A percentile compares a stretch with the other conserved stretches of the same genome.
Conservation (phyloP, 345 rosid genomes). For the Bruguiera gymnorhiza region DNA sequence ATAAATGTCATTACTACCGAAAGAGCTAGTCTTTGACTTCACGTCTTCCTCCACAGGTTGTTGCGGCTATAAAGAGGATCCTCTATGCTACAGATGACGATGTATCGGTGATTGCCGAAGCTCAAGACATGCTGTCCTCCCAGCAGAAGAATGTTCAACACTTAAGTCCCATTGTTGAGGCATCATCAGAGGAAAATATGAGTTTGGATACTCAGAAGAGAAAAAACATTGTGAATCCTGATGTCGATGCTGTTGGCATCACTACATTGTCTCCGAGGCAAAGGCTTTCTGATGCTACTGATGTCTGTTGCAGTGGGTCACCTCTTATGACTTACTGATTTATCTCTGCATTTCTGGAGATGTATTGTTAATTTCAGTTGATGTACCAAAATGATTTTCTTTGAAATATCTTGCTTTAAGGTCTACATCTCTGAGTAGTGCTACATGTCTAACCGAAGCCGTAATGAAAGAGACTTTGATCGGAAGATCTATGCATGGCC, state of each 20-base stretch:
- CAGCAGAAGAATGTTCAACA: conserved; percentile 37
- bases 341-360: background rate
- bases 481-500: background rate
- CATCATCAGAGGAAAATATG: conserved; percentile 56
- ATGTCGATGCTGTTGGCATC: conserved; percentile 69
- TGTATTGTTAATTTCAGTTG: background rate
- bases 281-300: conserved; percentile 80
- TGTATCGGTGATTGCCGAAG: conserved; percentile 59
- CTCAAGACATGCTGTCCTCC: conserved; percentile 58
- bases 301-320: conserved; percentile 87
- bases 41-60: conserved; percentile 46
- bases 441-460: conserved; percentile 20
- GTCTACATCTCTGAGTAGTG: conserved; percentile 9
- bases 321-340: conserved; percentile 79
- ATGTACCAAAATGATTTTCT: background rate
- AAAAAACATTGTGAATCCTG: conserved; percentile 65
- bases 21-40: background rate
- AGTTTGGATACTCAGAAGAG: conserved; percentile 68
- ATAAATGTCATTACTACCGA: background rate
- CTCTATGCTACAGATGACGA: conserved; percentile 76
- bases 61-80: conserved; percentile 71
- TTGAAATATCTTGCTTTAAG: conserved; percentile 8
- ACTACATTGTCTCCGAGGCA: conserved; percentile 73
- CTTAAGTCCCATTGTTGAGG: conserved; percentile 74
- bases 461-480: background rate